A percentile compares a stretch with the other conserved stretches of the same genome.
Conservation (phyloP, 2,329 filamentous ascomycete genomes). For the Colletotrichum endophyticum region DNA sequence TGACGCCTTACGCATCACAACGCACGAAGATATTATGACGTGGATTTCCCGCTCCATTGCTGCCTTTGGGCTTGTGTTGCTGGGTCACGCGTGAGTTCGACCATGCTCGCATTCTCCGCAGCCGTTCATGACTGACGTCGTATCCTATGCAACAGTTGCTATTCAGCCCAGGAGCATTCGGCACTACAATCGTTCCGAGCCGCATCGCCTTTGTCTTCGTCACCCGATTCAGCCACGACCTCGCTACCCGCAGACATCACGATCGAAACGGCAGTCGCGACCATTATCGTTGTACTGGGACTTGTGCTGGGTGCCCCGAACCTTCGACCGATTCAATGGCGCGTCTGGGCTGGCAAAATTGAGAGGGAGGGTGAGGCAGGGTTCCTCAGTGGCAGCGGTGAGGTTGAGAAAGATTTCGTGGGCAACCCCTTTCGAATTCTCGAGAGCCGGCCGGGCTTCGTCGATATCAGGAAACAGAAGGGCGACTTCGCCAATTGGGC, state of each 20-base stretch:
- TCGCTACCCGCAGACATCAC: slow-evolving; percentile 84
- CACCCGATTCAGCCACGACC: slow-evolving; percentile 47
- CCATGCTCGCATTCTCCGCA: background rate
- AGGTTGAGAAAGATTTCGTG: slow-evolving; percentile 71
- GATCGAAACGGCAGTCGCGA: slow-evolving; percentile 82
- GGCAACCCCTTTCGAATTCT: slow-evolving; percentile 82
- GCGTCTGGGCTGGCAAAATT: slow-evolving; percentile 82
- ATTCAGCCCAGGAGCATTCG: slow-evolving; percentile 94
- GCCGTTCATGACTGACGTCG: background rate
- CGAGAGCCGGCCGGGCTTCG: slow-evolving; percentile 83
- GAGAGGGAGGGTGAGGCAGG: slow-evolving; percentile 74
- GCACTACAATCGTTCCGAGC: slow-evolving; percentile 66
- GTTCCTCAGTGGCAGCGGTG: slow-evolving; percentile 61
- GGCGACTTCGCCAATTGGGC: slow-evolving; percentile 82
- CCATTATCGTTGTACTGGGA: slow-evolving; percentile 81
- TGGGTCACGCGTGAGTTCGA: slow-evolving; percentile 81
- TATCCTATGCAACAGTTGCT: slow-evolving; percentile 68
- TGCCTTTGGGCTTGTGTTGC: slow-evolving; percentile 75
- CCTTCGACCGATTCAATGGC: slow-evolving; percentile 85
- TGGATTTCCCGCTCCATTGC: slow-evolving; percentile 75
- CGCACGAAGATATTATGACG: slow-evolving; percentile 57
- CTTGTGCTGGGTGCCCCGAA: slow-evolving; percentile 79
- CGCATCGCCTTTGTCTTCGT: slow-evolving; percentile 38
- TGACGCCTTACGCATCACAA: background rate
- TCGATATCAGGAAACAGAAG: slow-evolving; percentile 84